Evolutionary conservation across 73 alveolate genomes (phyloP), one percentile per base, ranked within the genome.

Genomic region (Tetrahymena borealis): DNA sequence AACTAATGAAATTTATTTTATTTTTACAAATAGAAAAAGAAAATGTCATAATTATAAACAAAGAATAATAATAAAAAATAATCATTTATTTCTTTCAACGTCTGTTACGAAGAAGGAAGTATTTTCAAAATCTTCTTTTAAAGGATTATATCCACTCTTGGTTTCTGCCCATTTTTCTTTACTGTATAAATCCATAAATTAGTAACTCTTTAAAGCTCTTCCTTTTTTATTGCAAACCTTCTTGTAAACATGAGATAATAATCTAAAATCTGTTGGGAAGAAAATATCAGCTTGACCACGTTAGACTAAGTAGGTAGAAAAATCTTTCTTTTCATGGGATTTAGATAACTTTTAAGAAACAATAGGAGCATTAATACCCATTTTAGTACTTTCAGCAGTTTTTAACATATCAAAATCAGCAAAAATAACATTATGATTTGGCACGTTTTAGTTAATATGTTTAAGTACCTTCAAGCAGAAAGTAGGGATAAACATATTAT

Each of bases 251-350:
- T 96, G 95, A 39, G 91, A 91, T 9, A 97, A 92, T 95, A 97
- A 95, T 20, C 94, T 42, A 41, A 97, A 97, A 78, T 97, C 97
- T 12, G 97, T 94, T 9, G 99, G 98, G 96, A 97, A 97, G 91
- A 97, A 96, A 13, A 97, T 97, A 79, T 97, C 99, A 20, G 98
- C 99, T 38, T 85, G 94, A 12, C 99, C 99, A 78, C 96, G 91
- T 31, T 94, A 94, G 7, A 96, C 94, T 35, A 97, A 40, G 85
- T 96, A 97, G 4, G 95, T 90, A 16, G 94, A 96, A 93, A 90
- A 97, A 36, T 97, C 96, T 38, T 96, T 36, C 96, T 95, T 95
- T 60, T 95, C 95, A 93, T 96, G 96, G 10, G 99, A 96, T 32
- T 95, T 94, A 31, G 92, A 39, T 41, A 97, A 95, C 43, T 97